Conservation (phyloP, 345 rosid species). For the Ceriops zippeliana region DNA sequence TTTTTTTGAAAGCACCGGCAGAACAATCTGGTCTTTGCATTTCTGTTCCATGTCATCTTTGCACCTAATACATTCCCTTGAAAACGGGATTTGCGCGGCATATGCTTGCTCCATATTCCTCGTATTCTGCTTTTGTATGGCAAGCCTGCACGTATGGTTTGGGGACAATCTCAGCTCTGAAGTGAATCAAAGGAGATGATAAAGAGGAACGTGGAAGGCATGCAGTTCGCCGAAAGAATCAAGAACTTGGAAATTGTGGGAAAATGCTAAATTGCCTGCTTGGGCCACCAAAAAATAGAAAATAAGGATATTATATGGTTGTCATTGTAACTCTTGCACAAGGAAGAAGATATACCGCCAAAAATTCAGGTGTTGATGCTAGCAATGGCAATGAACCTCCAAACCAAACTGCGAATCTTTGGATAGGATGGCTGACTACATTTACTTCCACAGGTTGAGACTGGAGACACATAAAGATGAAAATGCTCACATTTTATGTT, state of each 20-base stretch:
- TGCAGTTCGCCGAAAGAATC: not conserved
- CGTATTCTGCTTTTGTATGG: slow-evolving; percentile 96
- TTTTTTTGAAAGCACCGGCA: not conserved
- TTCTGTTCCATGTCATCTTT: slow-evolving; percentile 7
- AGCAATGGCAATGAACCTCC: slow-evolving; percentile 99
- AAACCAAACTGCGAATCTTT: slow-evolving; percentile 96
- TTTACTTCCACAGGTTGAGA: slow-evolving; percentile 92
- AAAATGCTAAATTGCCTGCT: slow-evolving; percentile 2
- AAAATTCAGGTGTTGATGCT: slow-evolving; percentile 97
- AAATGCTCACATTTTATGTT: slow-evolving; percentile 3
- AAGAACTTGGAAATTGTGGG: not conserved
- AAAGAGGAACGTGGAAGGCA: not conserved
- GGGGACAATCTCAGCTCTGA: too few species aligned
- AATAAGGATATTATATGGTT: not conserved
- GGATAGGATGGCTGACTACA: slow-evolving; percentile 94
- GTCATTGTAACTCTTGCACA: not conserved
- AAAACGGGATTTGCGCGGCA: slow-evolving; percentile 98
- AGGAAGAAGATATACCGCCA: slow-evolving; percentile 45
- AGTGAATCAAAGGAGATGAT: not conserved
- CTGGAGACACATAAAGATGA: slow-evolving; percentile 28
- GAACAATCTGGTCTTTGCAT: not conserved
- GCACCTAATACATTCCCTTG: slow-evolving; percentile 90
- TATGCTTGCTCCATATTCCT: slow-evolving; percentile 95
- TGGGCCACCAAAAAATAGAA: slow-evolving; percentile 3
- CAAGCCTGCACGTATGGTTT: slow-evolving; percentile 55